Base-by-base conservation (phyloP, 108 stramenopile species). In the Cyclotella sp. region DNA sequence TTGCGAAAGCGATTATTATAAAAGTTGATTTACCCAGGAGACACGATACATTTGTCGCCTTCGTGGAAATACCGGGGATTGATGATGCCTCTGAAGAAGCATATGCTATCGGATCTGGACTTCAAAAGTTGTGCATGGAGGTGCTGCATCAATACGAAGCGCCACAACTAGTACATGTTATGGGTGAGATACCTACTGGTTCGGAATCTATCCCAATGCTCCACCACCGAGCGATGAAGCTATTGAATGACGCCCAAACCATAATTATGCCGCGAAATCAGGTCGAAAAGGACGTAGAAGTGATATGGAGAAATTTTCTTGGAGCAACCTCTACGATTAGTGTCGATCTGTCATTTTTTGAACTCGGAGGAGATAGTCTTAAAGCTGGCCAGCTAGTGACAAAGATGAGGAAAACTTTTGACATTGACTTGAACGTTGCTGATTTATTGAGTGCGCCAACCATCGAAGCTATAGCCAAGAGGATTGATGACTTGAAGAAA, bases 1-100 rank as follows among this genome's bases (percentile, higher is more conserved):
- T 58, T 22, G 3, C 21, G 13, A 58, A 58, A 27, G 57, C 26
- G 3, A 24, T 14, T 1, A 15, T 58, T 3, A 14, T 58, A 27
- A 58, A 58, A 58, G 4, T 58, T 27, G 57, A 58, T 24, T 58
- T 58, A 58, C 26, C 27, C 14, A 18, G 14, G 2, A 27, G 21
- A 28, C 57, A 22, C 24, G 57, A 58, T 27, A 28, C 57, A 58
- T 58, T 58, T 24, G 57, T 58, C 22, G 57, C 57, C 27, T 58
- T 58, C 24, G 57, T 58, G 22, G 26, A 58, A 27, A 4, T 58
- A 3, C 22, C 27, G 0, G 57, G 22, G 14, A 27, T 22, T 1
- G 14, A 28, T 22, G 13, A 22, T 22, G 1, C 57, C 4, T 6
- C 5, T 4, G 57, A 27, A 15, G 57, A 58, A 6, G 5, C 26